phyloP scores from a whole-genome alignment of 768 basidiomycete genomes.

The Boletus reticulatus region DNA sequence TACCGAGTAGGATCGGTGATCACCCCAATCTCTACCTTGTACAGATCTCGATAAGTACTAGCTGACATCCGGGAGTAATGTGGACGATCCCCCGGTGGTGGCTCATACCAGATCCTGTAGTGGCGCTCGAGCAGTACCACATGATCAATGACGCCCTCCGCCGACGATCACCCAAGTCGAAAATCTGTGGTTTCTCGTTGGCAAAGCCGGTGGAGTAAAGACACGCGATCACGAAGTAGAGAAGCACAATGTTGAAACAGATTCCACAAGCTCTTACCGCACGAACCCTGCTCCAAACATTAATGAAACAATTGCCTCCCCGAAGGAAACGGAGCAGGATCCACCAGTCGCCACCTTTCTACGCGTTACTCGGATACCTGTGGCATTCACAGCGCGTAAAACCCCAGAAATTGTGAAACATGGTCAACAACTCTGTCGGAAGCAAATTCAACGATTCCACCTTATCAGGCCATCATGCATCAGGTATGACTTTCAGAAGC shows the following conservation, averaged over 20 bases:
- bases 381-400: not conserved
- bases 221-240: not conserved
- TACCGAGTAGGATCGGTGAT: no score
- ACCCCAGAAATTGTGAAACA: not conserved
- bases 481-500: no score
- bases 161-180: no score
- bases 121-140: not conserved
- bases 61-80: not conserved
- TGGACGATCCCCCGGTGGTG: no score
- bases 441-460: no score
- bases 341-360: not conserved
- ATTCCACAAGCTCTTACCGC: not conserved
- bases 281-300: not conserved
- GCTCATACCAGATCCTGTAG: no score
- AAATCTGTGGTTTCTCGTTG: not conserved
- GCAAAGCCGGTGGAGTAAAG: not conserved
- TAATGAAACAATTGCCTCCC: not conserved
- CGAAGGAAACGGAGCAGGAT: not conserved
- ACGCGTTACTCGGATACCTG: not conserved
- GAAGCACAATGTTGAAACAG: constrained; percentile 2
- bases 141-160: no score
- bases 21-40: not conserved
- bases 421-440: no score
- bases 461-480: no score
- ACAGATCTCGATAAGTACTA: not conserved